Base-by-base conservation (phyloP, 257 asterid species). In the Ligustrum vulgare region DNA sequence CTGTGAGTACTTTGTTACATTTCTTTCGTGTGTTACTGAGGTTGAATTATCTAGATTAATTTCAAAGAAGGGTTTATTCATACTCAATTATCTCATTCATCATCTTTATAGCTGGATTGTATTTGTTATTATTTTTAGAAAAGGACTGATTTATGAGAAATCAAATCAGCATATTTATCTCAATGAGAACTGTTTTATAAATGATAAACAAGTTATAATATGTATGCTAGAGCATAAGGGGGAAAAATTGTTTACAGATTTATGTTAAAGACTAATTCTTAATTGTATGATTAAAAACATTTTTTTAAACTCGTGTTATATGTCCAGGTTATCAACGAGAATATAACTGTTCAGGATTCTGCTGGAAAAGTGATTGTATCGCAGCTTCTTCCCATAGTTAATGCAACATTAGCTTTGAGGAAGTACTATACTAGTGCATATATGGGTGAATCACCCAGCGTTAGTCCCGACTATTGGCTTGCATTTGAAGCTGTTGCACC, bases 401-500 rank as follows among this genome's bases (percentile, higher is more conserved):
- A 93, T 79, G 88, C 88, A 69, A 83, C 93, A 31, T 49, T 87
- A 74, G 83, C 87, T 70, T 75, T 64, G 68, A 83, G 93, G 78
- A 84, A 84, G 74, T 78, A 85, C 85, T 82, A 89, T 69, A 86
- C 89, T 56, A 82, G 81, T 79, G 96, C 92, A 78, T 84, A 91
- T 70, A 83, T 62, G 25, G 96, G 97, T 15, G 80, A 86, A 79
- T 78, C 87, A 43, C 86, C 94, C 80, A 72, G 79, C 0, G 70
- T 72, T 37, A 75, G 72, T 51, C 93, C 97, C 75, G 51, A 67
- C 34, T 87, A 89, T 75, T 92, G 93, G 96, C 97, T 94, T 15
- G 89, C 97, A 35, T 94, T 94, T 79, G 88, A 86, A 18, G 97
- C 93, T 0, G 84, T 49, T 36, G 96, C 87, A 77, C 97, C 97